These are phyloP conservation scores for Teunomyces funiuensis DNA, from an alignment of 805 yeast species.

Conservation along the genomic window DNA sequence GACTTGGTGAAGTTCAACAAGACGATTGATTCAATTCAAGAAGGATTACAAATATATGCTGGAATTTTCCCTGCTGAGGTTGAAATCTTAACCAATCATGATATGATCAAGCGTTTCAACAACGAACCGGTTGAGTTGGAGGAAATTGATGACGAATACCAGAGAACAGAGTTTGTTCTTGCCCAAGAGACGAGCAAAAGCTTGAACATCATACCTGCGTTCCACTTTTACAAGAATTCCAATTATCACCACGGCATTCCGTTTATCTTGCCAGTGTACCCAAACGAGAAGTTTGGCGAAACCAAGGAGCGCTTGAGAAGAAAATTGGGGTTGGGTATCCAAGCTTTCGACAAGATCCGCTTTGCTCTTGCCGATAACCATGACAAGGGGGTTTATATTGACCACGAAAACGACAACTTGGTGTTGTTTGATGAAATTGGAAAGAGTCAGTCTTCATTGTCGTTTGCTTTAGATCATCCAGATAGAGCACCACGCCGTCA, in stretches of 20 bases:
- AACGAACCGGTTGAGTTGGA: slow-evolving; percentile 19
- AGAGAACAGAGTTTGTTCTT: slow-evolving; percentile 22
- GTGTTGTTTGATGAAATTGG: slow-evolving; percentile 55
- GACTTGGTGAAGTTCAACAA: slow-evolving; percentile 39
- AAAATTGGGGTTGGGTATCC: slow-evolving; percentile 72
- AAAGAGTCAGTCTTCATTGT: slow-evolving; percentile 41
- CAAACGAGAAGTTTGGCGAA: slow-evolving; percentile 61
- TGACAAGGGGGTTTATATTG: slow-evolving; percentile 46
- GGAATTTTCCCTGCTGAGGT: slow-evolving; percentile 46
- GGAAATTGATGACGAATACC: slow-evolving; percentile 25
- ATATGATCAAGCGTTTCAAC: slow-evolving; percentile 28
- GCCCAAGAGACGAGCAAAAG: slow-evolving; percentile 24
- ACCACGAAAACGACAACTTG: slow-evolving; percentile 50
- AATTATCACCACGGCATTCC: slow-evolving; percentile 78
- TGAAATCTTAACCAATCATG: slow-evolving; percentile 36
- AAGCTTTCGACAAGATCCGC: slow-evolving; percentile 74
- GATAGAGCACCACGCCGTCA: slow-evolving; percentile 61
- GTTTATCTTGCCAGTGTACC: slow-evolving; percentile 69
- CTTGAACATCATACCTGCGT: slow-evolving; percentile 57
- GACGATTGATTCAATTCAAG: slow-evolving; percentile 33
- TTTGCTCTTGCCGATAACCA: slow-evolving; percentile 53
- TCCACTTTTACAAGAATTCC: slow-evolving; percentile 74
- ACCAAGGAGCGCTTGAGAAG: slow-evolving; percentile 68
- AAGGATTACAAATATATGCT: slow-evolving; percentile 37
- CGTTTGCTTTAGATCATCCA: slow-evolving; percentile 82